A percentile compares a stretch with the other conserved stretches of the same genome.
phyloP scores from a whole-genome alignment of 1,139 yeast genomes.

The Diutina neorugosa region DNA sequence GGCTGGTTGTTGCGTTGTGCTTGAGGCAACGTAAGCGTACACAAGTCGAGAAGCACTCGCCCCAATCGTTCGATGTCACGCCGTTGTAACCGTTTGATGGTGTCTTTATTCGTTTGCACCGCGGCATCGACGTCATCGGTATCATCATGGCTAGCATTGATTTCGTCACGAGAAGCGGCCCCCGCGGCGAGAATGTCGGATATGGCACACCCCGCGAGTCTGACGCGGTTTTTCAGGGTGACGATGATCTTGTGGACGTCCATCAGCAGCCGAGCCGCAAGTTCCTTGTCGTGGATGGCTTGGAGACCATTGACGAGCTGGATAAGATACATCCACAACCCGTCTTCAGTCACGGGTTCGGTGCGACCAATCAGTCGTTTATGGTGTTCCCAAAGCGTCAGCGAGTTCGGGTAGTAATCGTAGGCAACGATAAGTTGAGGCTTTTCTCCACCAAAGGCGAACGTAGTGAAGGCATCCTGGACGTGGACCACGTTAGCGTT shows the following conservation, averaged over 20 bases:
- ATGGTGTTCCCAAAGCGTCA: slow-evolving; percentile 32
- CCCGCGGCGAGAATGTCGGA: slow-evolving; percentile 43
- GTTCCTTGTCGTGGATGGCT: slow-evolving; percentile 46
- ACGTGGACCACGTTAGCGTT: slow-evolving; percentile 56
- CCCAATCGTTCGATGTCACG: slow-evolving; percentile 51
- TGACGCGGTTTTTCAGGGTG: slow-evolving; percentile 57
- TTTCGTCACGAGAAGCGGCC: slow-evolving; percentile 11
- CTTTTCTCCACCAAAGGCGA: slow-evolving; percentile 50
- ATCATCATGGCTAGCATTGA: slow-evolving; percentile 5
- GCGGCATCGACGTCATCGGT: slow-evolving; percentile 14
- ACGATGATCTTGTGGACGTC: slow-evolving; percentile 62
- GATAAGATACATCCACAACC: slow-evolving; percentile 63
- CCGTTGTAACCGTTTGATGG: slow-evolving; percentile 23
- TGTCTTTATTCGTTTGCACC: slow-evolving; percentile 9
- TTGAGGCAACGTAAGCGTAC: slow-evolving; percentile 28
- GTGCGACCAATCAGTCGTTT: slow-evolving; percentile 19
- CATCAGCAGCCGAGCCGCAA: slow-evolving; percentile 50
- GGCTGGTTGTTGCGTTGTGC: slow-evolving; percentile 10
- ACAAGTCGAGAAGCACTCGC: slow-evolving; percentile 41
- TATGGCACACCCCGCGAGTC: slow-evolving; percentile 62
- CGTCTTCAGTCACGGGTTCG: slow-evolving; percentile 47
- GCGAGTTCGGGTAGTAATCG: slow-evolving; percentile 58
- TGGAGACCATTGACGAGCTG: slow-evolving; percentile 63
- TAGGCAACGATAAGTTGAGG: slow-evolving; percentile 22
- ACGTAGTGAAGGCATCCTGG: slow-evolving; percentile 76